Evolutionary conservation across 2,329 filamentous ascomycete species (phyloP), one percentile per base, ranked within the genome.

Genomic region (Dothidotthia symphoricarpi): DNA sequence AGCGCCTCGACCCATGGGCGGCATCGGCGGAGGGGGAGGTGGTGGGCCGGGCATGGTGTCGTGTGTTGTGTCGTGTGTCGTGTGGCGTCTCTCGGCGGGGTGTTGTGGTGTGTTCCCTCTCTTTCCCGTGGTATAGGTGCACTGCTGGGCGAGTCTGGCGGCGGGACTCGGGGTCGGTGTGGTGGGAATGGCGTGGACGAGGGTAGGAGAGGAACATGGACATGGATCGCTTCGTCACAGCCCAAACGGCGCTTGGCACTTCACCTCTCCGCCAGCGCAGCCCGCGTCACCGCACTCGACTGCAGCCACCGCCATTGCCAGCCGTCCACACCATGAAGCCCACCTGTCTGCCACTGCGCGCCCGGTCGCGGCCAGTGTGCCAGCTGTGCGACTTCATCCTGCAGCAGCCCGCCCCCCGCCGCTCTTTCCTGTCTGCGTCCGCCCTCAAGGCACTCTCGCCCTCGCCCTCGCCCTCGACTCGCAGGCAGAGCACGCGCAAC

Each of bases 1-100:
- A 53, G 59, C 57, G 31, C 63, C 63, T 47, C 62, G 49, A 29
- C 63, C 63, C 58, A 64, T 64, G 41, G 61, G 60, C 36, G 61
- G 61, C 62, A 64, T 64, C 45, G 62, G 62, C 36, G 59, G 60
- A 50, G 63, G 63, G 39, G 63, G 63, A 41, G 63, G 63, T 33
- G 63, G 63, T 48, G 62, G 60, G 36, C 46, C 51, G 28, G 61
- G 54, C 60, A 65, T 64, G 35, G 36, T 60, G 57, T 43, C 37
- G 56, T 48, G 49, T 44, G 47, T 32, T n/a, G n/a, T n/a, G n/a
- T n/a, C n/a, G n/a, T n/a, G n/a, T n/a, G n/a, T n/a, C n/a, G n/a
- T n/a, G n/a, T n/a, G n/a, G n/a, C 37, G 28, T 38, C 16, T 39
- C 16, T 14, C 31, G 40, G 24, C 29, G 32, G 13, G 22, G 14